Evolutionary conservation across 441 rosid genomes (phyloP), one percentile per base, ranked within the genome.

Genomic region (Bocquillonia castaneifolia): DNA sequence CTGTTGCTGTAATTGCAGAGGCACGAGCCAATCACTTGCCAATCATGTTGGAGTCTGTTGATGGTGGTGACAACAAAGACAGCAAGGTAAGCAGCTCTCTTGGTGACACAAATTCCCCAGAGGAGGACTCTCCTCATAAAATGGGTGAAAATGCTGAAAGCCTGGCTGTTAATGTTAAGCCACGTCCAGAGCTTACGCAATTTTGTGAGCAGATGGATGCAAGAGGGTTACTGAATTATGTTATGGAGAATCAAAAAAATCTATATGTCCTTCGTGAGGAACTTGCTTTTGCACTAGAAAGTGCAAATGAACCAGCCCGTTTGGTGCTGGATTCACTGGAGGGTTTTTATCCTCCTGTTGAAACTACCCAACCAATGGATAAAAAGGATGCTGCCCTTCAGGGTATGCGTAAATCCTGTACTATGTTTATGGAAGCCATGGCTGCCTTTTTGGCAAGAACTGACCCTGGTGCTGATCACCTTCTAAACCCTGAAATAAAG

Each of bases 341-440:
- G 78, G 91, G 83, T 42, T 93, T 91, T 79, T 91, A 91, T 83
- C 83, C 81, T 25, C 78, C 78, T 34, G 64, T 48, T 73, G 91
- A 93, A 40, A 68, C 77, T 39, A 75, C 68, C 76, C 81, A 67
- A 74, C 68, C 77, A 48, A 90, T 84, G 70, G 91, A 90, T 60
- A 86, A 90, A 84, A 93, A 84, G 81, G 96, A 90, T 61, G 83
- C 91, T 61, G 84, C 73, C 83, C 86, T 88, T 67, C 78, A 86
- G 84, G 98, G 98, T 68, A 83, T 86, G 68, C 90, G 91, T 67
- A 82, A 92, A 67, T 86, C 96, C 66, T 88, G 97, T 74, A 84
- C 89, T 75, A 85, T 88, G 92, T 76, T 90, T 81, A 85, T 93
- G 98, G 97, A 93, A 63, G 87, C 93, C 83, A 83, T 93, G 76